phyloP scores from a whole-genome alignment of 2,329 filamentous ascomycete genomes.

The Coleophoma eucalyptorum region DNA sequence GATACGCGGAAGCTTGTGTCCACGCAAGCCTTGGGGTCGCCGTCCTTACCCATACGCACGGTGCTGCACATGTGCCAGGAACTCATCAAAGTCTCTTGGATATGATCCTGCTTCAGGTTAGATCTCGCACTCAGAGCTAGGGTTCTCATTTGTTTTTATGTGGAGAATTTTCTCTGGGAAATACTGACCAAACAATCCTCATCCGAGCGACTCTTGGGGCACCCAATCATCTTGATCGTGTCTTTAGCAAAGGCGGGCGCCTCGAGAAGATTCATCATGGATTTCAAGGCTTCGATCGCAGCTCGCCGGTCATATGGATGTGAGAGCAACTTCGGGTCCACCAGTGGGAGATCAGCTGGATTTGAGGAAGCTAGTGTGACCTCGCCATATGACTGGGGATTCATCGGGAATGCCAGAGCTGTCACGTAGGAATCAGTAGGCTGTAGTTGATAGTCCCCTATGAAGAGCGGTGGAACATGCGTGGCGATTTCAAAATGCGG shows the following conservation, averaged over 20 bases:
- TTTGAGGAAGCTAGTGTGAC: slow-evolving; percentile 49
- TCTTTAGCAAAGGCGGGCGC: slow-evolving; percentile 41
- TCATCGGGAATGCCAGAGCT: slow-evolving; percentile 44
- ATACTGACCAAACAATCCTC: slow-evolving; percentile 41
- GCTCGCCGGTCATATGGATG: slow-evolving; percentile 50
- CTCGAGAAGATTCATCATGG: slow-evolving; percentile 36
- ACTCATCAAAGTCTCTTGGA: slow-evolving; percentile 37
- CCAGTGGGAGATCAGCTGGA: slow-evolving; percentile 43
- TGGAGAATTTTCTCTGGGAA: background rate
- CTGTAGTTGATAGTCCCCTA: slow-evolving; percentile 31
- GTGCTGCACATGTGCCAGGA: slow-evolving; percentile 56
- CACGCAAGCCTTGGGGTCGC: slow-evolving; percentile 40
- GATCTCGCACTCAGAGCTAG: too few relatives aligned
- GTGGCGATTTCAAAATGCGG: slow-evolving; percentile 53
- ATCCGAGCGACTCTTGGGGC: slow-evolving; percentile 43
- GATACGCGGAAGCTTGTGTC: slow-evolving; percentile 44
- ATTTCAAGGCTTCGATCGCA: slow-evolving; percentile 44
- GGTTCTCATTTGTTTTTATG: background rate
- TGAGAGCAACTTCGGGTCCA: slow-evolving; percentile 48
- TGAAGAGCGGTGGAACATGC: slow-evolving; percentile 20
- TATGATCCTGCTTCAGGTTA: slow-evolving; percentile 29
- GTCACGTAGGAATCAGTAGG: slow-evolving; percentile 37
- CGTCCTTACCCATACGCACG: slow-evolving; percentile 48
- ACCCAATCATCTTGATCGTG: slow-evolving; percentile 35
- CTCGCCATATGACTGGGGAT: slow-evolving; percentile 49